Evolutionary conservation across 257 asterid genomes (phyloP).

Genomic region (Ophiorrhiza pumila): DNA sequence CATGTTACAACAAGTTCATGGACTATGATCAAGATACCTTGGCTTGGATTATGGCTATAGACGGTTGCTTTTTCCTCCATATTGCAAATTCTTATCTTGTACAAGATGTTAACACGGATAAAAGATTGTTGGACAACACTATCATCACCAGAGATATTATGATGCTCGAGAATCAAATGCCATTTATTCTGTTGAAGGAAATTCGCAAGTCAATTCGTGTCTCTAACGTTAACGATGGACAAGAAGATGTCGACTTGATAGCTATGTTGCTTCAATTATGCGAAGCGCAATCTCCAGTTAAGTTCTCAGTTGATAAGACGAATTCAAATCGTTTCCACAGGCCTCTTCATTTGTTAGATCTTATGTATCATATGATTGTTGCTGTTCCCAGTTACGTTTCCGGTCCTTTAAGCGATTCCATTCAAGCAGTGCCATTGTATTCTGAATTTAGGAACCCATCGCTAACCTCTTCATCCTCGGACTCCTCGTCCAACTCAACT

Average conservation of each 20-base stretch:
- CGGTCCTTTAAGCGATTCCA: neutral
- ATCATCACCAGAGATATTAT: conserved; percentile 27
- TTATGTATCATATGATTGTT: conserved; percentile 32
- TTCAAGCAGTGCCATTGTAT: neutral
- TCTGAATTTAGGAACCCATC: neutral
- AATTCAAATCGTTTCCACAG: neutral
- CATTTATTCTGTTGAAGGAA: conserved; percentile 17
- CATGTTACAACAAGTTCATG: conserved; percentile 35
- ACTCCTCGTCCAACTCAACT: neutral
- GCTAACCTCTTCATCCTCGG: neutral
- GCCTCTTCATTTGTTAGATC: conserved; percentile 34
- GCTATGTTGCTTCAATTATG: conserved; percentile 21
- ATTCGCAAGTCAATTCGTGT: conserved; percentile 13
- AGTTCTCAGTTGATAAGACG: conserved; percentile 5
- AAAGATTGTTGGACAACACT: conserved; percentile 13
- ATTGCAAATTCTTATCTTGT: conserved; percentile 11
- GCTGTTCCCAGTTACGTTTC: neutral
- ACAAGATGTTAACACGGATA: neutral
- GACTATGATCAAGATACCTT: conserved; percentile 35
- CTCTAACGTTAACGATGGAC: neutral
- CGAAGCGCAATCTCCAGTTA: conserved; percentile 25
- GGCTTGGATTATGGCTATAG: conserved; percentile 43
- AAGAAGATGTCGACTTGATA: neutral
- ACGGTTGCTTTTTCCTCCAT: conserved; percentile 36
- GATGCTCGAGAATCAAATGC: conserved; percentile 51